Percentiles rank a stretch among this genome's conserved stretches.
Evolutionary conservation across 441 rosid genomes (phyloP).

Genomic region (Aquilaria agallochum): DNA sequence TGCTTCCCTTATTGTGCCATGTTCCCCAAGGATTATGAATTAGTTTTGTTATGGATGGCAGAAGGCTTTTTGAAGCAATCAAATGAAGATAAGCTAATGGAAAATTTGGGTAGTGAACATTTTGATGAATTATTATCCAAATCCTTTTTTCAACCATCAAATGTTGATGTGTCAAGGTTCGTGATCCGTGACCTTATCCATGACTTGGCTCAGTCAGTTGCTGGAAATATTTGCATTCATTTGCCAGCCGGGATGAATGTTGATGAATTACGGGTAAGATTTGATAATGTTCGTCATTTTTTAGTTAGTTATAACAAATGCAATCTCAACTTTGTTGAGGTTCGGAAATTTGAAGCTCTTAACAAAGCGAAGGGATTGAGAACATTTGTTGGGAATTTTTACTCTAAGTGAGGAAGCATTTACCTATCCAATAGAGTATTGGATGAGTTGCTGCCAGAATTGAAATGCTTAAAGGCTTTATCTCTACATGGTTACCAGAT

Average conservation of each 20-base stretch:
- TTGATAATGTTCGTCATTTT: conserved; percentile 10
- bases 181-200: conserved; percentile 24
- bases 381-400: not conserved
- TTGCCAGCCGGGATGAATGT: not conserved
- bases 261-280: not conserved
- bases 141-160: conserved; percentile 17
- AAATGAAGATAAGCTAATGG: conserved; percentile 2
- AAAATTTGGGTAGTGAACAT: conserved; percentile 13
- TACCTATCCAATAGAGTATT: not conserved
- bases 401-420: no score
- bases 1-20: conserved; percentile 18
- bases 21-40: conserved; percentile 21
- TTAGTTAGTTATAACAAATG: not conserved
- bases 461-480: not conserved
- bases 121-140: conserved; percentile 15
- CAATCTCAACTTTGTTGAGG: not conserved
- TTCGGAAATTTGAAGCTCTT: not conserved
- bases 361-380: not conserved
- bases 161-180: not conserved
- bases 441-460: not conserved
- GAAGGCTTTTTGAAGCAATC: conserved; percentile 17
- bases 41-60: conserved; percentile 25
- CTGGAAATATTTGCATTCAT: conserved; percentile 1
- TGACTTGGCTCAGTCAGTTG: conserved; percentile 18
- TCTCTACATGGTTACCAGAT: not conserved